Conservation (phyloP, 2,329 filamentous ascomycete genomes). For the Penicillium sp. region DNA sequence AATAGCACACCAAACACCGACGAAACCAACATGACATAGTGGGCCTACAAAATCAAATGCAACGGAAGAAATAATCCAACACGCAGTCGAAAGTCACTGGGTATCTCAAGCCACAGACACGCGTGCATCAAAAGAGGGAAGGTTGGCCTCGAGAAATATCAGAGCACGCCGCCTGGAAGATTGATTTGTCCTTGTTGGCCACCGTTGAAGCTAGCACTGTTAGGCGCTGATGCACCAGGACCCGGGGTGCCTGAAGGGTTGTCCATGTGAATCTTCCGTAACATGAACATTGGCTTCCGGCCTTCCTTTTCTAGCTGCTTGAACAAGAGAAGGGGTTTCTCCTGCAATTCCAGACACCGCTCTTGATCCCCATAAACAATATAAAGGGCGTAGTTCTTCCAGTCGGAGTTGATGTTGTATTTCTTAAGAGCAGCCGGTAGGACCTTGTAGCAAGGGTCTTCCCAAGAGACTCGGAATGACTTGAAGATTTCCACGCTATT, state of each 20-base stretch:
- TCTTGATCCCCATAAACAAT: constrained; percentile 99
- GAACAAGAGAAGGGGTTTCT: constrained; percentile 92
- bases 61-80: constrained; percentile 1
- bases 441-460: constrained; percentile 97
- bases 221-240: constrained; percentile 28
- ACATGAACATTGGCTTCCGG: constrained; percentile 99
- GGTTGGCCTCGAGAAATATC: constrained; percentile 5
- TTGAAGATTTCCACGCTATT: constrained; percentile 91
- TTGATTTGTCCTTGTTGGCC: constrained; percentile 33
- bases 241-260: constrained; percentile 23
- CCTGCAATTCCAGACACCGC: constrained; percentile 83
- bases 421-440: constrained; percentile 93
- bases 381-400: constrained; percentile 95
- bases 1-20: constrained; percentile 9
- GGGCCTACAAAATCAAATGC: constrained; percentile 2
- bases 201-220: constrained; percentile 34
- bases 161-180: constrained; percentile 35
- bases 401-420: constrained; percentile 97
- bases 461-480: constrained; percentile 95
- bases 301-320: constrained; percentile 97
- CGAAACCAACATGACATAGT: neutral
- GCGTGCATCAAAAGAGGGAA: constrained; percentile 7
- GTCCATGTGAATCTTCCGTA: constrained; percentile 63
- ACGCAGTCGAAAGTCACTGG: constrained; percentile 3
- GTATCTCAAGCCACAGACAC: constrained; percentile 17